Evolutionary conservation across 2,329 filamentous ascomycete genomes (phyloP), one percentile per base, ranked within the genome.

Genomic region (Lecanosticta acicola): DNA sequence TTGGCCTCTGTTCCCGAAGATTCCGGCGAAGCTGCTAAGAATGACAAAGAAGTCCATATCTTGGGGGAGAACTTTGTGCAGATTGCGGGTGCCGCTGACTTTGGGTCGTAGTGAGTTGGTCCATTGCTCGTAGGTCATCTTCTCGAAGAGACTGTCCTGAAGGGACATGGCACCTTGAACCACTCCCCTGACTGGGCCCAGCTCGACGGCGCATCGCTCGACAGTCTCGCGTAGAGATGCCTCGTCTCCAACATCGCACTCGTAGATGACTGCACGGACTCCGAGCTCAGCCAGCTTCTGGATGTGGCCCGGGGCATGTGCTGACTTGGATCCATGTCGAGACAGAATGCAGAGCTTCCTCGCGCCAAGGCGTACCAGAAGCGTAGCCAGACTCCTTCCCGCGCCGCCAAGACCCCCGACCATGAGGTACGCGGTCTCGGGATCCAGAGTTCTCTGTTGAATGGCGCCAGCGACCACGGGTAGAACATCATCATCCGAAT

Each of bases 91-190:
- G 9, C 61, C 60, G n/a, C 43, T 19, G 3, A 63, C 53, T 36
- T 64, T 65, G 8, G 60, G 47, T 2, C 19, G 16, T 11, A 55
- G 14, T 2, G 17, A 17, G 2, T 14, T n/a, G 5, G 32, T 26
- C 14, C 32, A 49, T 5, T 45, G 29, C 4, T 54, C 38, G 14
- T 48, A 41, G 3, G 57, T 58, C 59, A 62, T 59, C 16, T 42
- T 45, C 2, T 48, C 39, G 20, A 59, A 53, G 1, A 47, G 24
- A 3, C 24, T 20, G 14, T 57, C 49, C n/a, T 18, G 33, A 11
- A 66, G 51, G 5, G 60, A 55, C 61, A 66, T 67, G 5, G 65
- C 58, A 3, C 50, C 63, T 40, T 67, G 62, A 16, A 67, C 37
- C 10, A 44, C 36, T 11, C 52, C 52, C 4, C 8, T 37, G 26